phyloP scores from a whole-genome alignment of 345 rosid genomes.

The Bruguiera parviflora region DNA sequence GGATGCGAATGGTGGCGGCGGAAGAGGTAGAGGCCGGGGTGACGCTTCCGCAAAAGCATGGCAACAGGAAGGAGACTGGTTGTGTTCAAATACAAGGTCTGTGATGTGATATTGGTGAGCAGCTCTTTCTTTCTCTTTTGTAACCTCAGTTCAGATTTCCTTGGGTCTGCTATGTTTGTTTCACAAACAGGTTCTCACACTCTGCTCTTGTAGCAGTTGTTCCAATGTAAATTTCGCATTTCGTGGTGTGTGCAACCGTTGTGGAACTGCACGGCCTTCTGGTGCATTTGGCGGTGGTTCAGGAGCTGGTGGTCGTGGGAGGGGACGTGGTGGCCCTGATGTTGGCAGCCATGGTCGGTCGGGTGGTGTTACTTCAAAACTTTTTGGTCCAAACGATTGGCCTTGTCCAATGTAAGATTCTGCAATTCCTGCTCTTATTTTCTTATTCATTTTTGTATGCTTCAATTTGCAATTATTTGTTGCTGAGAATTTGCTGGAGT shows the following conservation, averaged over 20 bases:
- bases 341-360: constrained; percentile 47
- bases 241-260: constrained; percentile 96
- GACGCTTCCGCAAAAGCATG: constrained; percentile 79
- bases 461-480: neutral
- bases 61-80: constrained; percentile 99
- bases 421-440: neutral
- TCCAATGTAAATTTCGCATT: constrained; percentile 93
- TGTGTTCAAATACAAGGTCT: constrained; percentile 99
- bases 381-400: constrained; percentile 99
- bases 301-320: constrained; percentile 79
- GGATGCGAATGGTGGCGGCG: constrained; percentile 52
- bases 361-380: constrained; percentile 60
- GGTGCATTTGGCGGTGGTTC: constrained; percentile 73
- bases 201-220: constrained; percentile 64
- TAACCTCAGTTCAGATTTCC: constrained; percentile 4
- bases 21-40: constrained; percentile 71
- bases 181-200: constrained; percentile 23
- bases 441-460: neutral
- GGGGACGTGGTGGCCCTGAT: constrained; percentile 66
- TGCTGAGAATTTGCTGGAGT: neutral
- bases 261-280: constrained; percentile 93
- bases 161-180: constrained; percentile 9
- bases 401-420: constrained; percentile 93
- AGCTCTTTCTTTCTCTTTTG: constrained; percentile 73
- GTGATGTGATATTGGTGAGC: constrained; percentile 99